Base-by-base conservation (phyloP, 768 basidiomycete genomes). In the Russula olivacea region DNA sequence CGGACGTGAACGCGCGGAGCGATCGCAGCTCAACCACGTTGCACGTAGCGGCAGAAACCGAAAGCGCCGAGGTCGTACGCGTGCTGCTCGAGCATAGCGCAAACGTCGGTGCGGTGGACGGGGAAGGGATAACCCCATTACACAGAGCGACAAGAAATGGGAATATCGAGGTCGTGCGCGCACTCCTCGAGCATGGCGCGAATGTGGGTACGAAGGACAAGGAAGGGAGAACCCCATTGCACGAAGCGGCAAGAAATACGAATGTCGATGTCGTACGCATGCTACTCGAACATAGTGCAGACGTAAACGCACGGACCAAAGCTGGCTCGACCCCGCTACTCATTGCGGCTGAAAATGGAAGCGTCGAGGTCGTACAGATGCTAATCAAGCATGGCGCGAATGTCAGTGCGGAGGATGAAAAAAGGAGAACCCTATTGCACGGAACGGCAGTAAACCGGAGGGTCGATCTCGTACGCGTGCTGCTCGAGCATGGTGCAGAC, bases 361-460 rank as follows among this genome's bases (percentile, higher is more conserved):
- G 17, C 15, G 40, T 1, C 40, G 40, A n/a, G n/a, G 9, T 21
- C 43, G 43, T 45, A 4, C 43, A 4, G 0, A 11, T 10, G 43
- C 43, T 45, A 1, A 1, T 45, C 43, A 9, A 45, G 9, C 43
- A 45, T n/a, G 38, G 38, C 38, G 38, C 38, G 4, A 21, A 45
- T 21, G 43, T 21, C 1, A 10, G 1, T 21, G 43, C 4, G 9
- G 10, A n/a, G n/a, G 43, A 45, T n/a, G n/a, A 45, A 3, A 1
- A 11, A 45, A n/a, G 43, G 19, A 11, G 43, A 11, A 45, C 38
- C 15, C 15, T 1, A 40, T 40, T 40, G 9, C 43, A 45, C n/a
- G 0, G 1, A 21, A n/a, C 43, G n/a, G 3, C 43, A 19, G 9
- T 0, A n/a, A n/a, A 21, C 0, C 0, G n/a, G 10, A 45, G 1